These are phyloP conservation scores for Talaromyces sp. DNA, from an alignment of 2,329 filamentous ascomycete genomes.

Conservation along the genomic window DNA sequence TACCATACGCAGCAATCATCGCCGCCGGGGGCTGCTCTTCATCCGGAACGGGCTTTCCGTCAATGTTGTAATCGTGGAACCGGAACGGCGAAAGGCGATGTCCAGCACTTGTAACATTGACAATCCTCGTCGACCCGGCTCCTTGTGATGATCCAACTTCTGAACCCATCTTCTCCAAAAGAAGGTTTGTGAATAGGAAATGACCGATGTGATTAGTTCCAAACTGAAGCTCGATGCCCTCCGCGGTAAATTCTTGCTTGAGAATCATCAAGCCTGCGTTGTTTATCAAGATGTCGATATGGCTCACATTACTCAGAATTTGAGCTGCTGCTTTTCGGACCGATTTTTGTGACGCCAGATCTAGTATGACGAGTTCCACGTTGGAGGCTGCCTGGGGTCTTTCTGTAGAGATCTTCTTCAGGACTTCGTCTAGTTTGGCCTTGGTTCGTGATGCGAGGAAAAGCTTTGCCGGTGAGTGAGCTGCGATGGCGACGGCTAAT, in stretches of 20 bases:
- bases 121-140: constrained; percentile 20
- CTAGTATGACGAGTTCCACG: constrained; percentile 18
- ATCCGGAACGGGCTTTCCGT: constrained; percentile 18
- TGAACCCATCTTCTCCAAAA: not conserved
- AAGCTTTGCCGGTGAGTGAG: constrained; percentile 30
- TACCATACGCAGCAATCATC: constrained; percentile 10
- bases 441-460: constrained; percentile 40
- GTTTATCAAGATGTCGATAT: constrained; percentile 33
- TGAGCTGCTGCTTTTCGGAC: not conserved
- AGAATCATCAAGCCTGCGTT: constrained; percentile 35
- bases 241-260: constrained; percentile 24
- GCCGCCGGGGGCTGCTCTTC: constrained; percentile 17
- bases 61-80: constrained; percentile 31
- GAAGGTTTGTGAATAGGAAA: constrained; percentile 26
- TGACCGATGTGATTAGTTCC: constrained; percentile 36
- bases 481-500: constrained; percentile 33
- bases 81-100: constrained; percentile 28
- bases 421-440: constrained; percentile 32
- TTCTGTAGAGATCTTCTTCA: constrained; percentile 22
- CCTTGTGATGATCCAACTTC: constrained; percentile 18
- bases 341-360: constrained; percentile 13
- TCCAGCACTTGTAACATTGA: constrained; percentile 25
- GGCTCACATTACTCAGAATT: not conserved
- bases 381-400: constrained; percentile 2
- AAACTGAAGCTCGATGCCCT: constrained; percentile 34